Percentiles rank a stretch among this genome's conserved stretches.
Conservation (phyloP, 768 basidiomycete species). For the Tylopilus plumbeoviolaceoides region DNA sequence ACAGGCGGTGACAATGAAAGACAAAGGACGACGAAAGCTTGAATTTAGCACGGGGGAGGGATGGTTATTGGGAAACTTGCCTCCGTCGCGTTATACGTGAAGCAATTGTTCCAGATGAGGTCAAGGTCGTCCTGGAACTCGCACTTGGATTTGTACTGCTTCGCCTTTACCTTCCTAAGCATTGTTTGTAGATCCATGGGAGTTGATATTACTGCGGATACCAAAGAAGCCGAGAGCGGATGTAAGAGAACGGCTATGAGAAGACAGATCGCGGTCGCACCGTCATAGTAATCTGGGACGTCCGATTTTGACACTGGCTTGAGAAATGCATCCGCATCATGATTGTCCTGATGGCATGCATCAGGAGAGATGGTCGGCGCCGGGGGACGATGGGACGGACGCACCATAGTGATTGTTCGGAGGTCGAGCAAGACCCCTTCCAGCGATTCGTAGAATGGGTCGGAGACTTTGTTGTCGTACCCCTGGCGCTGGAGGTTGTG, state of each 20-base stretch:
- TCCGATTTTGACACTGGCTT: slow-evolving; percentile 90
- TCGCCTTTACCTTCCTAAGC: slow-evolving; percentile 88
- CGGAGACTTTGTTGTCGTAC: slow-evolving; percentile 68
- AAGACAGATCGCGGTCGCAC: slow-evolving; percentile 41
- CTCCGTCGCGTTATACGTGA: slow-evolving; percentile 86
- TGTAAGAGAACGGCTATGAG: slow-evolving; percentile 1
- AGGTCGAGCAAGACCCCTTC: slow-evolving; percentile 87
- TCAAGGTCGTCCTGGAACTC: slow-evolving; percentile 94
- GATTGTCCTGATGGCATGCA: slow-evolving; percentile 59
- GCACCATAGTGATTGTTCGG: slow-evolving; percentile 66
- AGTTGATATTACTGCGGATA: slow-evolving; percentile 71
- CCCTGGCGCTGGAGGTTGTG: slow-evolving; percentile 37
- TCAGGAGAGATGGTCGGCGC: slow-evolving; percentile 28
- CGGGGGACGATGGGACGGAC: slow-evolving; percentile 19
- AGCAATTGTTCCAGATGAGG: slow-evolving; percentile 96
- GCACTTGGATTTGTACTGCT: slow-evolving; percentile 88
- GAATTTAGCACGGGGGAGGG: neutral
- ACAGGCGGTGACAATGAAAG: neutral
- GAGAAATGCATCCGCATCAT: slow-evolving; percentile 89
- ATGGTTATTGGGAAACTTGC: slow-evolving; percentile 43
- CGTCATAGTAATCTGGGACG: slow-evolving; percentile 90
- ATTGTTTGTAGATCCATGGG: slow-evolving; percentile 97
- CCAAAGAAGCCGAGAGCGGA: neutral
- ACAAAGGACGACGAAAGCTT: neutral
- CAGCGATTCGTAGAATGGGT: slow-evolving; percentile 91